Evolutionary conservation across 2,329 filamentous ascomycete species (phyloP).

Genomic region (Trichophyton schoenleinii): DNA sequence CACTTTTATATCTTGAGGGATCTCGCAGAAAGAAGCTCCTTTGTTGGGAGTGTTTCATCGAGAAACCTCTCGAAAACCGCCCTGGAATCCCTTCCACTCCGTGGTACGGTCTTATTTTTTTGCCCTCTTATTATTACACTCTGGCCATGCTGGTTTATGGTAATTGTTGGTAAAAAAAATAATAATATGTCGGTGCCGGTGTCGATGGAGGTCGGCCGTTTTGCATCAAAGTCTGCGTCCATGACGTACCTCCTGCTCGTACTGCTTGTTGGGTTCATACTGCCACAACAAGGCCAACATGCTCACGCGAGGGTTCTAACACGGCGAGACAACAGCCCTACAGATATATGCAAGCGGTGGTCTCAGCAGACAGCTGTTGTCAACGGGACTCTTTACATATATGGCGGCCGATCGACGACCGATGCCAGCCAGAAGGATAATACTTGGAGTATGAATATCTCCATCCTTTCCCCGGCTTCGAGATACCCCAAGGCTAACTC

Average conservation of each 20-base stretch:
- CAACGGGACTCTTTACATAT: constrained; percentile 65
- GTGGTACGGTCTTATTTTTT: background rate
- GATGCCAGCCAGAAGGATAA: constrained; percentile 45
- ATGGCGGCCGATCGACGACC: constrained; percentile 55
- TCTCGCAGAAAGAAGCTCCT: background rate
- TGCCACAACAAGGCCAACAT: background rate
- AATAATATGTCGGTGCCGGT: background rate
- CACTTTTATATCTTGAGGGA: background rate
- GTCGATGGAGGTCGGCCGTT: background rate
- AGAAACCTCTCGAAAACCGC: background rate
- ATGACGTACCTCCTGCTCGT: background rate
- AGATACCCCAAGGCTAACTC: background rate
- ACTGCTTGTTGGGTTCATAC: background rate
- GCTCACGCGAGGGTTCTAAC: background rate
- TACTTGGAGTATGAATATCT: constrained; percentile 51
- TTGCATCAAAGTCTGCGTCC: background rate
- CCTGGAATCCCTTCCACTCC: background rate
- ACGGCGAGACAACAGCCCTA: constrained; percentile 33
- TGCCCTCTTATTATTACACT: background rate
- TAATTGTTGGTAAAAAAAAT: background rate
- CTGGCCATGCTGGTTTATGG: background rate
- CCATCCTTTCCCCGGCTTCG: background rate
- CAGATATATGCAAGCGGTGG: constrained; percentile 52
- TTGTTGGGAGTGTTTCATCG: constrained; percentile 2
- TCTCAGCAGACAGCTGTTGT: constrained; percentile 54